Base-by-base conservation (phyloP, 2,329 filamentous ascomycete species). In the Penicillium sp. region DNA sequence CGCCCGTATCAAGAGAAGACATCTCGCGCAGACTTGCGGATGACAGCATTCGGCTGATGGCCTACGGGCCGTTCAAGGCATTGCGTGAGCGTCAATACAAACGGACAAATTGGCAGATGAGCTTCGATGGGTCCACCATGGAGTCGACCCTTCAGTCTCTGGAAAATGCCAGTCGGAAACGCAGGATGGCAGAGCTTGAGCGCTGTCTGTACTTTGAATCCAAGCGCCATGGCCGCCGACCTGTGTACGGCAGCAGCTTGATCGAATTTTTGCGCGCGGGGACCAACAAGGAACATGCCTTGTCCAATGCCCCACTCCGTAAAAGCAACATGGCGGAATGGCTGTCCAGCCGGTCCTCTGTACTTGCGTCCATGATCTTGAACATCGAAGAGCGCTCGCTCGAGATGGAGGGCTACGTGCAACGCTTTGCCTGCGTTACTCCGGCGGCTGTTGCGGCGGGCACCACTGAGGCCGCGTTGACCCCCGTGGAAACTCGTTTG, bases 371-470 rank as follows among this genome's bases (percentile, higher is more conserved):
- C 4, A 81, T 93, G 70, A 81, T 93, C n/a, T 81, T 84, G 13
- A 89, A 84, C 0, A 67, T 95, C 0, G 79, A 85, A 36, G 79
- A 88, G 59, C 84, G 90, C 25, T 84, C 90, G 1, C 78, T 82
- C 44, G 75, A 77, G 11, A 76, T 95, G 69, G 84, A 91, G 60
- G 82, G 81, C 0, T 83, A 80, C 3, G 84, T 98, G 45, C 83
- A 86, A 54, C 88, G 91, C 64, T 98, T 96, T 61, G 88, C 87
- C 1, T 98, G 91, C 60, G 83, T 95, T 32, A 97, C 93, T 0
- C 93, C 93, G 2, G 84, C 88, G 1, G 91, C 89, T 9, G 83
- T 95, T 3, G 89, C 90, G 0, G 81, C 85, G 28, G 89, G 94
- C 55, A 76, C 94, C 59, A 81, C 82, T 13, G 76, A 79, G 27